A percentile compares a stretch with the other conserved stretches of the same genome.
Conservation (phyloP, 345 rosid genomes). For the Gossypium longicalyx region DNA sequence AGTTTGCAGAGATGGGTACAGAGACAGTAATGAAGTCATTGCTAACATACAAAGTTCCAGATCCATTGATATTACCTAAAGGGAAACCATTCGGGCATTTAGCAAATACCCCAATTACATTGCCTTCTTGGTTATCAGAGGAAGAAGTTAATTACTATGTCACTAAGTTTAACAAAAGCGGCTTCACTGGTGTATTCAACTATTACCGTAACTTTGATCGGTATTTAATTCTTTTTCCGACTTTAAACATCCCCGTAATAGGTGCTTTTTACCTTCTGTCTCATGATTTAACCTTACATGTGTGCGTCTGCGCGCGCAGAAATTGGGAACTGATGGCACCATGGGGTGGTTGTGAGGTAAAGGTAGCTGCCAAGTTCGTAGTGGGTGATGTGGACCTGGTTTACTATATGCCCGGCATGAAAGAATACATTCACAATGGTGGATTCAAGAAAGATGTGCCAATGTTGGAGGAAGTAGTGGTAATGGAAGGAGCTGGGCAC, state of each 20-base stretch:
- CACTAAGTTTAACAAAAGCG: conserved; percentile 46
- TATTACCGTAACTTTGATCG: conserved; percentile 35
- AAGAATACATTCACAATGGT: not conserved
- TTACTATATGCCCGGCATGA: not conserved
- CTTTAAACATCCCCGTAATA: not conserved
- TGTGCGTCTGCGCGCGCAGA: conserved; percentile 30
- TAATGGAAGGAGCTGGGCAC: not conserved
- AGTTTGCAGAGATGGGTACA: conserved; percentile 7
- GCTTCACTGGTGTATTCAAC: conserved; percentile 57
- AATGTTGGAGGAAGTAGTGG: not conserved
- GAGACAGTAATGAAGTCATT: conserved; percentile 55
- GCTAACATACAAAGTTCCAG: conserved; percentile 19
- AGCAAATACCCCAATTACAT: conserved; percentile 37
- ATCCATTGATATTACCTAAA: not conserved
- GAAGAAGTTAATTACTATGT: conserved; percentile 53
- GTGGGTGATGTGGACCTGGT: not conserved
- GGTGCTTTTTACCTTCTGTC: not conserved
- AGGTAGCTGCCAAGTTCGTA: not conserved
- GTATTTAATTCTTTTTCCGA: not conserved
- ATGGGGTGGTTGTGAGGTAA: not conserved
- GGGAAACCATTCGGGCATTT: conserved; percentile 8
- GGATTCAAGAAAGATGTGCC: not conserved
- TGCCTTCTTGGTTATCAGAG: conserved; percentile 59
- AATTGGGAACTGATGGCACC: not conserved
- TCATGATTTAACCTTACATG: not conserved